These are phyloP conservation scores for Tolypocladium ovalisporum DNA, from an alignment of 2,329 filamentous ascomycete species.

Conservation along the genomic window DNA sequence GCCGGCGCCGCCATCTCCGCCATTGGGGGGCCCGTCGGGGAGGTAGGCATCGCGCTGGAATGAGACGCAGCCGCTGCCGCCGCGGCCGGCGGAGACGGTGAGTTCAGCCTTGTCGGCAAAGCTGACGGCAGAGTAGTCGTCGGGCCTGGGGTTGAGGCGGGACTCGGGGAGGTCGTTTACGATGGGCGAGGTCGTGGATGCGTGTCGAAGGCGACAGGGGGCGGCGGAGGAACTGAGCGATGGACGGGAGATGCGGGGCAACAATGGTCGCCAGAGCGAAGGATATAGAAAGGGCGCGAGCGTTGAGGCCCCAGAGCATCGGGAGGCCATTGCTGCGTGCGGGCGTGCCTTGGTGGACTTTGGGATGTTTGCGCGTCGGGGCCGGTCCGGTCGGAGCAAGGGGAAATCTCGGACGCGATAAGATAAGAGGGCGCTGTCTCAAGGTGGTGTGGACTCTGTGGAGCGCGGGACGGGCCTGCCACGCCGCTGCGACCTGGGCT, in stretches of 20 bases:
- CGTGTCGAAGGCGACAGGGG: conserved; percentile 7
- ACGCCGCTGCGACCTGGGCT: neutral
- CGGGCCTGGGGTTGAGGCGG: conserved; percentile 69
- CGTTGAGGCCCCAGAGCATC: conserved; percentile 13
- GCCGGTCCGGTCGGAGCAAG: neutral
- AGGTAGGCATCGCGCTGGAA: conserved; percentile 89
- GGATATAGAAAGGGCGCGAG: conserved; percentile 38
- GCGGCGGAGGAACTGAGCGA: conserved; percentile 1
- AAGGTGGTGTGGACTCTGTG: neutral
- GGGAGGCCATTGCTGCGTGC: conserved; percentile 13
- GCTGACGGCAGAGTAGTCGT: conserved; percentile 71
- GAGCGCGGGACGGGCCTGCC: neutral
- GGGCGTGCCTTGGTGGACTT: neutral
- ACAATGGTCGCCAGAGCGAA: conserved; percentile 23
- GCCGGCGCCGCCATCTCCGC: conserved; percentile 84
- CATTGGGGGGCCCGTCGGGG: conserved; percentile 81
- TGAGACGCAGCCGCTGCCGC: conserved; percentile 87
- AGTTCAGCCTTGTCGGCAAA: conserved; percentile 83
- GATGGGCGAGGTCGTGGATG: conserved; percentile 14
- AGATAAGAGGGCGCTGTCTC: neutral
- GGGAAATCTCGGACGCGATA: neutral
- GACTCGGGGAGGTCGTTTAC: conserved; percentile 31
- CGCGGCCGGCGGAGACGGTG: conserved; percentile 65
- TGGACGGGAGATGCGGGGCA: conserved; percentile 12
- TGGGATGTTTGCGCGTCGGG: neutral